Evolutionary conservation across 768 basidiomycete species (phyloP), one percentile per base, ranked within the genome.

Genomic region (Polyporus arcularius): DNA sequence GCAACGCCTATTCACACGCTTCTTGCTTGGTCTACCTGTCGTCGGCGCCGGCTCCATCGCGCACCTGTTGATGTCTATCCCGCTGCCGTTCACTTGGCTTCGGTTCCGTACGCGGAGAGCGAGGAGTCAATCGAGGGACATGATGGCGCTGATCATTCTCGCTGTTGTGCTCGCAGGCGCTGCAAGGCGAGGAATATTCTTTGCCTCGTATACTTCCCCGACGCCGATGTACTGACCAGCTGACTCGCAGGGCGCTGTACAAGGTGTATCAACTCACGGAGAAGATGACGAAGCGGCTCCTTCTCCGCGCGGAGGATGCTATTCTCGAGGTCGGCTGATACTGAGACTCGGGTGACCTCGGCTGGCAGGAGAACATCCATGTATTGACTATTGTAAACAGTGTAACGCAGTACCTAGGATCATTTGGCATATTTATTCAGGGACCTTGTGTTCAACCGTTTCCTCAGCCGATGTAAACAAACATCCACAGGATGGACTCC

Each of bases 31-130:
- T 26, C 76, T 93, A 14, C 90, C 92, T 31, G 79, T 92, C 58
- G 81, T 94, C 12, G 90, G 91, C 10, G 89, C 88, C 42, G 85
- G 85, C 18, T 92, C 89, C 15, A 72, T 93, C 45, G 81, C 91
- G 16, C 88, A 90, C 55, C 83, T 90, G 82, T 72, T 93, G 15
- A 86, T 67, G 11, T 83, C 88, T 3, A 70, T 86, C 7, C 88
- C 85, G 26, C 71, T 88, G 57, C 89, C 90, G 14, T 71, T 92
- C 42, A 88, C 90, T 53, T 86, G 85, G 80, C 65, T 91, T 45
- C 82, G 88, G 26, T 85, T 85, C 66, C 76, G 88, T 61, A 83
- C 82, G 3, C 76, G 82, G 52, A 80, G 80, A 52, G 75, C 84
- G 67, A 79, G 86, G 60, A 81, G 82, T 42, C 81, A 79, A 53